These are phyloP conservation scores for Yamadazyma aaseri DNA, from an alignment of 1,139 yeast species.

Conservation along the genomic window DNA sequence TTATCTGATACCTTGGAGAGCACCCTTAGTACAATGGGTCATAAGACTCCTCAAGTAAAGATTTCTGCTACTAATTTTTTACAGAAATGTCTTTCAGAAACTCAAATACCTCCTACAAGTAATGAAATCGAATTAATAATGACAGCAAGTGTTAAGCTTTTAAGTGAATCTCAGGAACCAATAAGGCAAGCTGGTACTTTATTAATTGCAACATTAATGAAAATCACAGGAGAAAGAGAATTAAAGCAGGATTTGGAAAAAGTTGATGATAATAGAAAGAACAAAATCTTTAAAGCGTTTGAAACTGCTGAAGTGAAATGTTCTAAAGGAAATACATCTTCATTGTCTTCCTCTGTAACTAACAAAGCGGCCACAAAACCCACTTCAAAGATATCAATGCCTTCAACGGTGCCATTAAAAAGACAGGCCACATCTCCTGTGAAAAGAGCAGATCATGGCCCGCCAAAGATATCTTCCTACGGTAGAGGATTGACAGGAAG, in stretches of 20 bases:
- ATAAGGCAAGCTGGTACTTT: constrained; percentile 79
- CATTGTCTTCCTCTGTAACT: constrained; percentile 7
- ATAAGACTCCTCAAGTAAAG: constrained; percentile 83
- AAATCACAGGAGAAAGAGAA: constrained; percentile 73
- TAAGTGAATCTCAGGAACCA: constrained; percentile 83
- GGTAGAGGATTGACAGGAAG: constrained; percentile 42
- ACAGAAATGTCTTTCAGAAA: constrained; percentile 58
- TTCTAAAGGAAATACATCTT: constrained; percentile 2
- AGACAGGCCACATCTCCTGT: constrained; percentile 68
- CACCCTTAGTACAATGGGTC: constrained; percentile 56
- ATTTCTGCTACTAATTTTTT: constrained; percentile 67
- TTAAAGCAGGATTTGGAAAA: constrained; percentile 59
- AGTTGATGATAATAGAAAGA: constrained; percentile 71
- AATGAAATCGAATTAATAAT: constrained; percentile 58
- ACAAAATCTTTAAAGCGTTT: constrained; percentile 61
- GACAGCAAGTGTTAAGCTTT: constrained; percentile 55
- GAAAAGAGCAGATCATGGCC: constrained; percentile 36
- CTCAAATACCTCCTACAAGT: constrained; percentile 49
- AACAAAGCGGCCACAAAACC: constrained; percentile 5
- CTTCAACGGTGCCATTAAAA: constrained; percentile 54
- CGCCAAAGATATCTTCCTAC: constrained; percentile 27
- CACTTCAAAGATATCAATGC: constrained; percentile 13
- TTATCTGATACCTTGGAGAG: constrained; percentile 63
- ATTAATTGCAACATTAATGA: constrained; percentile 79
- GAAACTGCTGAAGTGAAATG: constrained; percentile 58